phyloP scores from a whole-genome alignment of 1,139 yeast genomes.

The Yamadazyma mexicana region DNA sequence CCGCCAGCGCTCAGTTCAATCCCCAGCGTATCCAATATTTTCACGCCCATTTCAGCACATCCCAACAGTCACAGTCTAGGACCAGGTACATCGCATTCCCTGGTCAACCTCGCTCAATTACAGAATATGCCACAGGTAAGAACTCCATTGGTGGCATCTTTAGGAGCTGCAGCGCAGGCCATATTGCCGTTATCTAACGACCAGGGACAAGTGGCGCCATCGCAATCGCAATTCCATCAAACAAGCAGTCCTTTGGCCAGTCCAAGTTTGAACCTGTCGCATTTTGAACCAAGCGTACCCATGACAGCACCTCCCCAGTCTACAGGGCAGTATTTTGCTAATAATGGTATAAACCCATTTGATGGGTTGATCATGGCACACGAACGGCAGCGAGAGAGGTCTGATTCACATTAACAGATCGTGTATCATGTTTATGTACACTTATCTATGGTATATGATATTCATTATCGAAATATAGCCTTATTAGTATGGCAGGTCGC shows the following conservation, averaged over 20 bases:
- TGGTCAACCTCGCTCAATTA: constrained; percentile 11
- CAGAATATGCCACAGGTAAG: constrained; percentile 23
- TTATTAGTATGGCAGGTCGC: no score
- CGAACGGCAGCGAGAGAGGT: constrained; percentile 2
- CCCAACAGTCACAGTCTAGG: constrained; percentile 19
- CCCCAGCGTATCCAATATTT: constrained; percentile 36
- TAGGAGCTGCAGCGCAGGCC: constrained; percentile 29
- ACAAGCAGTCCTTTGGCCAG: constrained; percentile 19
- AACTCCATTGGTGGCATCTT: constrained; percentile 35
- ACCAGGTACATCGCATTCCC: constrained; percentile 16
- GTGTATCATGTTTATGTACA: no score
- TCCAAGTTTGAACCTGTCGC: constrained; percentile 14
- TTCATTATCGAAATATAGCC: neutral
- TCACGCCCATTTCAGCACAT: constrained; percentile 34
- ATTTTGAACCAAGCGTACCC: constrained; percentile 17
- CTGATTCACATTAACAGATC: constrained; percentile 1
- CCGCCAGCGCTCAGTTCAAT: constrained; percentile 30
- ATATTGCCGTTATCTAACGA: constrained; percentile 17
- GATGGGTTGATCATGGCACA: constrained; percentile 40
- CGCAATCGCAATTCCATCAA: constrained; percentile 3
- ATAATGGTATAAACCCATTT: constrained; percentile 42
- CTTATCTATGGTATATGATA: no score
- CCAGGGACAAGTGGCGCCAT: constrained; percentile 4
- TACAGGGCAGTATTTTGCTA: constrained; percentile 37
- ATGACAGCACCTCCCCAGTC: constrained; percentile 35